phyloP scores from a whole-genome alignment of 768 basidiomycete genomes.

The Sporobolomyces phaffii region DNA sequence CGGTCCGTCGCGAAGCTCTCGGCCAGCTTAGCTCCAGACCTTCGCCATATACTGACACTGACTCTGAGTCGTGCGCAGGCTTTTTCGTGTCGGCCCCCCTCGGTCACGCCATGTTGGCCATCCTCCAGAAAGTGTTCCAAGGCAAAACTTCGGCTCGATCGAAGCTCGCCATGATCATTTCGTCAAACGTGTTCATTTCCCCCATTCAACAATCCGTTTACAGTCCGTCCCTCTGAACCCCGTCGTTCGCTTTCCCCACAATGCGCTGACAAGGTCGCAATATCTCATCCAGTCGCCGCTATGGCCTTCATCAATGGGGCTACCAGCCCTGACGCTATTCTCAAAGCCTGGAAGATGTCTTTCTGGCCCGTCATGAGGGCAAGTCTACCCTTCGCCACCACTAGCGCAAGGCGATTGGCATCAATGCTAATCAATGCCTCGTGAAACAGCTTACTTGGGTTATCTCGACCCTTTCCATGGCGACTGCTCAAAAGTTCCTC shows the following conservation, averaged over 20 bases:
- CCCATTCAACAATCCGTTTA: slow-evolving; percentile 61
- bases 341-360: slow-evolving; percentile 54
- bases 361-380: slow-evolving; percentile 28
- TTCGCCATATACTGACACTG: not conserved
- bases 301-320: slow-evolving; percentile 83
- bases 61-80: slow-evolving; percentile 55
- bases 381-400: not conserved
- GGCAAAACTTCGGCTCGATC: slow-evolving; percentile 62
- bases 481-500: slow-evolving; percentile 71
- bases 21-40: not conserved
- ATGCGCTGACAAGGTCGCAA: no score
- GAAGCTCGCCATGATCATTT: slow-evolving; percentile 66
- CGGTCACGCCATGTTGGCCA: slow-evolving; percentile 65
- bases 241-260: not conserved
- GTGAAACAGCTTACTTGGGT: slow-evolving; percentile 65
- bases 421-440: not conserved
- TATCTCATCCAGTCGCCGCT: slow-evolving; percentile 56
- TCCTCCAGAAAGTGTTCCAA: slow-evolving; percentile 67
- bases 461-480: slow-evolving; percentile 66
- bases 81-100: slow-evolving; percentile 77
- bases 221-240: slow-evolving; percentile 47
- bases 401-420: not conserved
- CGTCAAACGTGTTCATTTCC: slow-evolving; percentile 67
- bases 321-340: slow-evolving; percentile 59
- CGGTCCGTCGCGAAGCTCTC: slow-evolving; percentile 20